Base-by-base conservation (phyloP, 306 rosid genomes). In the Castanea mollissima region DNA sequence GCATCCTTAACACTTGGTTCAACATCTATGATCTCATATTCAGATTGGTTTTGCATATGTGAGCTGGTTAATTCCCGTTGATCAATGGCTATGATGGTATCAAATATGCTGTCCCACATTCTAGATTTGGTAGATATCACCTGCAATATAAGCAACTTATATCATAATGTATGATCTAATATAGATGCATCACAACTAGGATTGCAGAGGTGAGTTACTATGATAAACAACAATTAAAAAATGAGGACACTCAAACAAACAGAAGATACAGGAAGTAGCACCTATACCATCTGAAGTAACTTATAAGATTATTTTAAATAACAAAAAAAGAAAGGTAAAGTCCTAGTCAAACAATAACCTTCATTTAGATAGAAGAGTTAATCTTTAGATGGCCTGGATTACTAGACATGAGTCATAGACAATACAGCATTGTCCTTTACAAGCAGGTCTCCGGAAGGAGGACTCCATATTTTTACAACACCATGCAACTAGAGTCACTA, bases 91-190 rank as follows among this genome's bases (percentile, higher is more conserved):
- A 91, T 97, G 68, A 90, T 83, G n/a, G 90, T 79, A 80, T 94
- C 99, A 85, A 85, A 92, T 57, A 94, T 88, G 88, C 90, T 91
- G 79, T 92, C 90, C 97, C 97, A 90, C 87, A 84, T 84, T 84
- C 99, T 98, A 76, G 84, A 83, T 81, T 89, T 91, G 67, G 92
- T 88, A 75, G 92, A 89, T 75, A 89, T 89, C 78, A 95, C 89
- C 99, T 95, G 75, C 81, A 85, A 78, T 51, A 65, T 57, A 19
- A 32, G 25, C 29, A 19, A 75, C 38, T 49, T 57, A 32, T 38
- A 35, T 27, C 41, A 73, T 34, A 52, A 32, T 34, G 19, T 19
- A 16, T 6, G 27, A 35, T 35, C 49, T 35, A 6, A 67, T 16
- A 18, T 35, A 35, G 27, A 67, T 9, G 51, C 15, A 35, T 67